Percentiles rank a stretch among this genome's conserved stretches.
phyloP scores from a whole-genome alignment of 768 basidiomycete genomes.

The Tulasnella sp. region DNA sequence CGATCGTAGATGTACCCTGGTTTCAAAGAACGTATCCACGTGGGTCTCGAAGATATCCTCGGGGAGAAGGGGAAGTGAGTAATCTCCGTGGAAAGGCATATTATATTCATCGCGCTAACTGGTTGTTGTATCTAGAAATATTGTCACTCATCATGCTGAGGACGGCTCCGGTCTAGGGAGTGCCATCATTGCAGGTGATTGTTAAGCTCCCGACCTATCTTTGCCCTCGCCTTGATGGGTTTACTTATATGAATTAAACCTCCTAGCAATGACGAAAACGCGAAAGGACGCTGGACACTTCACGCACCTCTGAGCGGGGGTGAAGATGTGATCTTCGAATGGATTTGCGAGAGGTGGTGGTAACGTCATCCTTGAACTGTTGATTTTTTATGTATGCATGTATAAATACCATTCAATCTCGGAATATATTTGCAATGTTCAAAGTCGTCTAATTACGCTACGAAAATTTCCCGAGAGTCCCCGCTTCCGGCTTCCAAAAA shows the following conservation, averaged over 20 bases:
- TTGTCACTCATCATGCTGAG: conserved; percentile 74
- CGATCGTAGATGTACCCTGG: conserved; percentile 85
- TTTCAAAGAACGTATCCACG: conserved; percentile 86
- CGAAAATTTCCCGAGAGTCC: too few relatives aligned
- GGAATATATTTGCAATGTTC: too few relatives aligned
- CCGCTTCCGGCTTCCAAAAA: too few relatives aligned
- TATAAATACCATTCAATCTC: too few relatives aligned
- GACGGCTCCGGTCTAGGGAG: conserved; percentile 92
- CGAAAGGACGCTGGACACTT: conserved; percentile 53
- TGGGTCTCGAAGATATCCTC: conserved; percentile 88
- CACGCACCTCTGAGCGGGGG: conserved; percentile 18
- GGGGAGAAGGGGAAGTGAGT: conserved; percentile 88
- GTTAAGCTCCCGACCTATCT: conserved; percentile 3
- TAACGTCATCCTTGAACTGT: too few relatives aligned
- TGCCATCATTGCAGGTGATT: conserved; percentile 81
- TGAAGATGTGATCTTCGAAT: too few relatives aligned
- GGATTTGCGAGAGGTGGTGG: too few relatives aligned
- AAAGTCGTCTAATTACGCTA: too few relatives aligned
- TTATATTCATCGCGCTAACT: background rate
- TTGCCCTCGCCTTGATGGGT: background rate
- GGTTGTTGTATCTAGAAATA: conserved; percentile 37
- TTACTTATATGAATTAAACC: background rate
- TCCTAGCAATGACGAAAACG: conserved; percentile 76
- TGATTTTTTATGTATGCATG: too few relatives aligned
- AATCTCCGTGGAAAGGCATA: background rate